Evolutionary conservation across 2,329 filamentous ascomycete genomes (phyloP), one percentile per base, ranked within the genome.

Genomic region (Bipolaris zeicola): DNA sequence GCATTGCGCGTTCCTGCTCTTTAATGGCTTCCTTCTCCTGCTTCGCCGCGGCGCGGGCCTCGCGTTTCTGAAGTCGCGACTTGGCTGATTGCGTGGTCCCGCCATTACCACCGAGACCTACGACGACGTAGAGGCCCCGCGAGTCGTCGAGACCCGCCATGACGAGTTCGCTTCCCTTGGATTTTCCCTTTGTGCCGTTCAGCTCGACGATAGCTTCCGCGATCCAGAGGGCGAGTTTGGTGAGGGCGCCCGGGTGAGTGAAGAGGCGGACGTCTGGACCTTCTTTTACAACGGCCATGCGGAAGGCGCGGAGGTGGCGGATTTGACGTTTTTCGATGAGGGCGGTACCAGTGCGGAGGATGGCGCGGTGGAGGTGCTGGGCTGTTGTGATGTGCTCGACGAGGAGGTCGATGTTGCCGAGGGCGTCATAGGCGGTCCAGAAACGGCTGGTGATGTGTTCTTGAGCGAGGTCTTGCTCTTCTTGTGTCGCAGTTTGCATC

Each of bases 201-300:
- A 96, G 90, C 64, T 97, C 93, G 1, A 89, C 86, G 39, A 98
- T 88, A 0, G 95, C 94, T 77, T 98, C 94, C 43, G 90, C 91
- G 39, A 99, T 86, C 95, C 95, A 99, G 3, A 96, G 82, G 0
- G 94, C 93, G 13, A 99, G 84, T 76, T 98, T 97, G 2, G 93
- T 96, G 22, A 99, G 80, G 1, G 95, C 95, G 5, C 93, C 91
- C 0, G 95, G 93, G 70, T 98, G 94, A 0, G 89, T 92, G 77
- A 99, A 99, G 10, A 98, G 83, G n/a, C 85, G 79, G 0, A 96
- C 89, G 67, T 98, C 95, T 0, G 93, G 92, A 0, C 94, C 92
- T 70, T 98, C 95, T 73, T 96, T 96, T 66, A 99, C 92, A 3
- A 98, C 90, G 33, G 91, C 96, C 83, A 99, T 92, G 47, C 95